Base-by-base conservation (phyloP, 108 stramenopile species). In the Nitzschia inconspicua region DNA sequence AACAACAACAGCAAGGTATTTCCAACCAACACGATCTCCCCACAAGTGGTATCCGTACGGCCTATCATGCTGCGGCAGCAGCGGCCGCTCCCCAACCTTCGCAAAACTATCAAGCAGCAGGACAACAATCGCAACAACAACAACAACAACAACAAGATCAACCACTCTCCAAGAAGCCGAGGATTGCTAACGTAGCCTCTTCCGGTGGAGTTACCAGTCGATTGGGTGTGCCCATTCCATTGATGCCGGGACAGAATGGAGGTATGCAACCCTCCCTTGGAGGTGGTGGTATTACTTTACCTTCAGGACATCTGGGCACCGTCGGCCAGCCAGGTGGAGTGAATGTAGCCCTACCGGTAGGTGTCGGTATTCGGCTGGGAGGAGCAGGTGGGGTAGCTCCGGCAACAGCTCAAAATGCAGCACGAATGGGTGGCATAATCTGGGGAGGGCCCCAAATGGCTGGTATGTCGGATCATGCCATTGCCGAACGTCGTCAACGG, bases 401-500 rank as follows among this genome's bases (percentile, higher is more conserved):
- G 34, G 54, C 58, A 3, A 76, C 74, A 16, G 75, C 78, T 24
- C 68, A 70, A 32, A 48, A 53, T 18, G 66, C 48, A 19, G 43
- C 66, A 14, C 47, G 66, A 32, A 27, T 60, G 19, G 66, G 60
- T 36, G 47, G 60, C 30, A 43, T 57, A 19, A 41, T 72, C 51
- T 67, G 70, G 72, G 57, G 59, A 13, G 66, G 47, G 57, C 56
- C 31, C 41, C 55, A 39, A 41, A 52, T 27, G 51, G 66, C 28
- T 20, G 66, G 65, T n/a, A 71, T 72, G 63, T 28, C 37, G 1
- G 68, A 68, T 29, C 67, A 73, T 34, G 56, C 72, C 13, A 68
- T 83, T 2, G 85, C 85, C 6, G 89, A 94, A 66, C 73, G 90
- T 47, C 78, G 96, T 23, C 85, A 89, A 77, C 65, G 96, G 27